phyloP scores from a whole-genome alignment of 208 protist genomes.

The Porcisia deanei region DNA sequence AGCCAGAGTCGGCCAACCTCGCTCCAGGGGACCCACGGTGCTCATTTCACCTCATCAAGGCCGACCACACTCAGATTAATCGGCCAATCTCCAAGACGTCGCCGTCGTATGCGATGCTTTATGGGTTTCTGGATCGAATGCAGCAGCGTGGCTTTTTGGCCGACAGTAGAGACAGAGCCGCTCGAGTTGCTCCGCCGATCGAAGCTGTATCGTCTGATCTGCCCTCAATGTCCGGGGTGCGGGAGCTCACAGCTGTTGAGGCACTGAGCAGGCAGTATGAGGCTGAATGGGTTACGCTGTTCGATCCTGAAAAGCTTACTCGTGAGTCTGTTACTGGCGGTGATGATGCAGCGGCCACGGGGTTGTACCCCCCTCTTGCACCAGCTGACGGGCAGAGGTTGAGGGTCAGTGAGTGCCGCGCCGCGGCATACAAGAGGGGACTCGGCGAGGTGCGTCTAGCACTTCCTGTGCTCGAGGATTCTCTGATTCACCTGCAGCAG shows the following conservation, averaged over 20 bases:
- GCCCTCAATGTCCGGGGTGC: not conserved
- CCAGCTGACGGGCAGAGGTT: not conserved
- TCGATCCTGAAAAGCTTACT: slow-evolving; percentile 2
- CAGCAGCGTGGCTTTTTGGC: slow-evolving; percentile 32
- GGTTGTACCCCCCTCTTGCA: not conserved
- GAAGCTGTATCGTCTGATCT: not conserved
- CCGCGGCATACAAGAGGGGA: slow-evolving; percentile 5
- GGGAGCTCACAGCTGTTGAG: not conserved
- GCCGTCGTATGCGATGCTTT: slow-evolving; percentile 58
- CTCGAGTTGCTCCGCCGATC: not conserved
- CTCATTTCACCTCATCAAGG: slow-evolving; percentile 56
- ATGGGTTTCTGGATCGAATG: slow-evolving; percentile 57
- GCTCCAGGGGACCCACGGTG: slow-evolving; percentile 54
- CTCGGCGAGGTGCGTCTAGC: slow-evolving; percentile 23
- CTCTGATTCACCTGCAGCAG: slow-evolving; percentile 8
- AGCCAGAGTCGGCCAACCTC: slow-evolving; percentile 66
- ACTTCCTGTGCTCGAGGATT: slow-evolving; percentile 29
- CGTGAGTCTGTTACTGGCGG: not conserved
- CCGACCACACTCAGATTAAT: slow-evolving; percentile 55
- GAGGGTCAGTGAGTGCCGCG: not conserved
- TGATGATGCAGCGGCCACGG: too few relatives aligned
- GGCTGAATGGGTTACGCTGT: slow-evolving; percentile 22
- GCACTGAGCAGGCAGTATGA: slow-evolving; percentile 10
- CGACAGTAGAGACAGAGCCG: not conserved
- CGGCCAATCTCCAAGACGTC: slow-evolving; percentile 56